Evolutionary conservation across 1,139 yeast genomes (phyloP).

Genomic region (Lodderomyces metapsilosis): DNA sequence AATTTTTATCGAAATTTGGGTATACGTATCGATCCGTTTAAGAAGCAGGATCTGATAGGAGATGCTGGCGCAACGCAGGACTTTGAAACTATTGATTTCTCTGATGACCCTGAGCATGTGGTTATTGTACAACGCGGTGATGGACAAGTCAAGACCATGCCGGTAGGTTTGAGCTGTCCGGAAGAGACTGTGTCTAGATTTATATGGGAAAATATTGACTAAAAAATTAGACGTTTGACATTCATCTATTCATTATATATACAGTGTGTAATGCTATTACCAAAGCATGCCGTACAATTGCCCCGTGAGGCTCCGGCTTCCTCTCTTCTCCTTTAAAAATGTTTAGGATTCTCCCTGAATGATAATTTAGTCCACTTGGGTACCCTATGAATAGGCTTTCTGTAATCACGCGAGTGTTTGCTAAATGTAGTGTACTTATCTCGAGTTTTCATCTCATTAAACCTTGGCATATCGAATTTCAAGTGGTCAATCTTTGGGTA

Average conservation of each 20-base stretch:
- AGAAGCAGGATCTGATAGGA: not conserved
- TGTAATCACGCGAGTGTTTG: constrained; percentile 69
- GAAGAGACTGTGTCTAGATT: constrained; percentile 65
- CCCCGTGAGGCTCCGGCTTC: not conserved
- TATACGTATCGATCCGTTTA: constrained; percentile 18
- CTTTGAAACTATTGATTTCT: not conserved
- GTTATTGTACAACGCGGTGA: constrained; percentile 50
- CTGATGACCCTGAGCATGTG: constrained; percentile 24
- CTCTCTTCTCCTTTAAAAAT: constrained; percentile 44
- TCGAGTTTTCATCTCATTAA: constrained; percentile 69
- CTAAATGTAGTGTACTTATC: constrained; percentile 90
- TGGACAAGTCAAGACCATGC: constrained; percentile 50
- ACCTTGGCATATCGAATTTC: constrained; percentile 67
- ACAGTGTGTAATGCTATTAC: not conserved
- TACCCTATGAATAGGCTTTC: constrained; percentile 83
- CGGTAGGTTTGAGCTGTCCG: constrained; percentile 58
- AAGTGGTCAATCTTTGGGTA: constrained; percentile 54
- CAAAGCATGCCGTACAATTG: not conserved
- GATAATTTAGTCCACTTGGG: constrained; percentile 91
- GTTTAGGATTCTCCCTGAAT: constrained; percentile 75
- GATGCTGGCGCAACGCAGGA: constrained; percentile 21
- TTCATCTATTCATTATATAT: constrained; percentile 3
- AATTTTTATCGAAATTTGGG: constrained; percentile 48
- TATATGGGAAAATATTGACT: constrained; percentile 61
- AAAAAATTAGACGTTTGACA: not conserved